These are phyloP conservation scores for Thymus mandschuricus DNA, from an alignment of 257 asterid species.

Conservation along the genomic window DNA sequence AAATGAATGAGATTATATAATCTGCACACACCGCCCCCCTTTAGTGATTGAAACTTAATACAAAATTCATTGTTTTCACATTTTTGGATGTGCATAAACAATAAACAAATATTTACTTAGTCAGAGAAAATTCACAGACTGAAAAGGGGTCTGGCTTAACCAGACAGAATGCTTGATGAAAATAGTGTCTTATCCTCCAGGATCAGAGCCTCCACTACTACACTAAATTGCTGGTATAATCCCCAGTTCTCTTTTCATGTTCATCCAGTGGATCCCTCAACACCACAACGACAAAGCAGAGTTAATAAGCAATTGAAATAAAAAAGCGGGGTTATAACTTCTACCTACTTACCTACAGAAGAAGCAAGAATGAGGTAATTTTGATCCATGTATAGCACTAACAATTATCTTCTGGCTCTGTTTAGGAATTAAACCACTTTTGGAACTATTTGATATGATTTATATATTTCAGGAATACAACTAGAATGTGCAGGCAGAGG, in stretches of 20 bases:
- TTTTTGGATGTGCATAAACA: slow-evolving; percentile 12
- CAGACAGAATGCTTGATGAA: slow-evolving; percentile 18
- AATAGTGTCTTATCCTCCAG: slow-evolving; percentile 12
- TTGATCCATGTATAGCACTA: slow-evolving; percentile 3
- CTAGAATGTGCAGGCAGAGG: slow-evolving; percentile 4
- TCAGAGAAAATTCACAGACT: slow-evolving; percentile 1
- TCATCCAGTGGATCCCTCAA: background rate
- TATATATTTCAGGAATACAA: background rate
- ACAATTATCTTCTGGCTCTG: background rate
- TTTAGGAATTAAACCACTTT: background rate
- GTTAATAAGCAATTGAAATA: slow-evolving; percentile 10
- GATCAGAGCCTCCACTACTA: background rate
- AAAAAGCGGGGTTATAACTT: background rate
- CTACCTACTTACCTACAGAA: slow-evolving; percentile 3
- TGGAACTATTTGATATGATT: background rate
- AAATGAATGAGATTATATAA: background rate
- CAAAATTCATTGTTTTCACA: background rate
- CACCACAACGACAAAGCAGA: background rate
- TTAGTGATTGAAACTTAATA: slow-evolving; percentile 1
- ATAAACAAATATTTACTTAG: background rate
- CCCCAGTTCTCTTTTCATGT: background rate
- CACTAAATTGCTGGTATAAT: background rate
- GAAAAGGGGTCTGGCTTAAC: slow-evolving; percentile 24
- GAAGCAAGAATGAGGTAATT: background rate
- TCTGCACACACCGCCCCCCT: background rate